phyloP scores from a whole-genome alignment of 345 rosid genomes.

The Bruguiera gymnorhiza region DNA sequence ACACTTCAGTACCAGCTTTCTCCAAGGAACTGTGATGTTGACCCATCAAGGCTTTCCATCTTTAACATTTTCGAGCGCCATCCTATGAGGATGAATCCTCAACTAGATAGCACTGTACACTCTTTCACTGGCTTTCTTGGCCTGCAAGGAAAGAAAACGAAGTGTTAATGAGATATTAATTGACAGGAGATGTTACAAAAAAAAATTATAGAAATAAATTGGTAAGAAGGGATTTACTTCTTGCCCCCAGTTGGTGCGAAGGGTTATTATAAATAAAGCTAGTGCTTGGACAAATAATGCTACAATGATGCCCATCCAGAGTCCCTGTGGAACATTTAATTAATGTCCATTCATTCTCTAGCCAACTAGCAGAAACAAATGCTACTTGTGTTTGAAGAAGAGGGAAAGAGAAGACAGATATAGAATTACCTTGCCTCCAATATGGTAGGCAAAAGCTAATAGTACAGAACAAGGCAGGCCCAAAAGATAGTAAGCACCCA shows the following conservation, averaged over 20 bases:
- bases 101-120: not conserved
- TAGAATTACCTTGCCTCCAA: slow-evolving; percentile 29
- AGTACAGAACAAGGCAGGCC: slow-evolving; percentile 39
- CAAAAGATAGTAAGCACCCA: slow-evolving; percentile 52
- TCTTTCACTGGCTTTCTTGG: slow-evolving; percentile 13
- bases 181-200: not conserved
- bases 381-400: not conserved
- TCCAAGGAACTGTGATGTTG: too few species aligned
- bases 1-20: too few species aligned
- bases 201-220: not conserved
- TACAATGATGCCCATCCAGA: slow-evolving; percentile 19
- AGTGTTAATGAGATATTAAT: not conserved
- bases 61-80: too few species aligned
- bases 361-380: not conserved
- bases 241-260: slow-evolving; percentile 17
- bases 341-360: not conserved
- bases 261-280: slow-evolving; percentile 1
- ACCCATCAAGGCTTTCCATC: too few species aligned
- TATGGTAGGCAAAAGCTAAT: slow-evolving; percentile 20
- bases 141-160: not conserved
- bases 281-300: slow-evolving; percentile 8
- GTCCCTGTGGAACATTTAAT: slow-evolving; percentile 9
- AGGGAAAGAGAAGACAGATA: not conserved
- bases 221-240: slow-evolving; percentile 14
- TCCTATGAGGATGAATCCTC: too few species aligned